Evolutionary conservation across 1,284 basidiomycete species (phyloP), one percentile per base, ranked within the genome.

Genomic region (Cryptococcus depauperatus): DNA sequence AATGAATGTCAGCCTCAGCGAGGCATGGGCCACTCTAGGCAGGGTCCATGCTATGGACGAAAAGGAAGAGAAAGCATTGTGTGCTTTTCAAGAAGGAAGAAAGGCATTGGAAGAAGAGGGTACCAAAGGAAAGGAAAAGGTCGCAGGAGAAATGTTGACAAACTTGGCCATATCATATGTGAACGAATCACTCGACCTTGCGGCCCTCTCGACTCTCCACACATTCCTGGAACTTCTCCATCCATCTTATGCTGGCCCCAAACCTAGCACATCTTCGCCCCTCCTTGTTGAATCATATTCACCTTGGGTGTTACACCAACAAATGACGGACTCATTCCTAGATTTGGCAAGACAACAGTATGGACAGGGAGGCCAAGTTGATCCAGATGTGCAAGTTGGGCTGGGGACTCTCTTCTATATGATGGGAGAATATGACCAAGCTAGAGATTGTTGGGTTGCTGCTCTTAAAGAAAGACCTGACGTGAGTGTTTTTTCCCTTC

Each of bases 31-130:
- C 26, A 73, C 93, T 21, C 75, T 98, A 0, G 95, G 95, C 8
- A 87, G 95, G 69, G 86, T 85, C 0, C 80, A 92, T 56, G 92
- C 88, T 38, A 96, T 97, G 84, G 92, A 99, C 62, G 95, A 99
- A 56, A 75, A 76, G 54, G 77, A 79, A 60, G 69, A 72, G 14
- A 71, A 73, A 52, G 77, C 76, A 4, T 73, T 78, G 43, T 61
- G 71, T 9, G 77, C 77, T 9, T 72, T 78, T 41, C 76, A 77
- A 77, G 84, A 47, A 82, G 93, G 70, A 79, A 85, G 50, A 75
- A 80, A 43, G 81, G 82, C 28, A 80, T 53, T 91, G 76, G 78
- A 80, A 48, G 72, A 73, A 32, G 78, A 84, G 62, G 84, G 79
- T 44, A 59, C 43, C 44, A 54, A 7, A 47, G 80, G 81, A n/a